Base-by-base conservation (phyloP, 106 monocot species). In the Dioscorea zingiberensis region DNA sequence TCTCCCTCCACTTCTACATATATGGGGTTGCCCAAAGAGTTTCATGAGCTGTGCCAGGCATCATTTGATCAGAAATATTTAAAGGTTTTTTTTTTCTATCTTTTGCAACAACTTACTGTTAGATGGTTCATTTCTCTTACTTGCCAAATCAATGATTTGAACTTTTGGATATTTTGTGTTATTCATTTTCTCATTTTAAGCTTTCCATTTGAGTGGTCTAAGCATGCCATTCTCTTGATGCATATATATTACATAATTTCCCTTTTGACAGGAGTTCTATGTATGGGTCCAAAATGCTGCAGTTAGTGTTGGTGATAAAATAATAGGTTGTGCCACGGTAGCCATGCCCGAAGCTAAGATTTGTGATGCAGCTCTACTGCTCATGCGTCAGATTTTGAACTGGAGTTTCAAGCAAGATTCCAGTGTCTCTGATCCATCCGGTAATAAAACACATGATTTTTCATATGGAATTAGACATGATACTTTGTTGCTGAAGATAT, bases 361-460 rank as follows among this genome's bases (percentile, higher is more conserved):
- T 75, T 97, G 85, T 76, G 78, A 85, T 70, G 78, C 78, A 60
- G 87, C 97, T 48, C 71, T 97, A 55, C 76, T 79, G 4, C 78
- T 97, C n/a, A 97, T 97, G 97, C 79, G 81, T 69, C 84, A 92
- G 62, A 88, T 97, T 71, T 67, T 97, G 74, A 97, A 77, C 77
- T 97, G 97, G 97, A 80, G 86, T 73, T 97, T 97, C 76, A 83
- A 72, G 44, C 64, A 71, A 13, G 44, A 11, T 25, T 6, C 26
- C 56, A 47, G 16, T 72, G 44, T 65, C 68, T 9, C 60, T 64
- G 73, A 70, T 59, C 14, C 58, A 59, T 71, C 74, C 23, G 67
- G 29, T 23, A 78, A 30, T 24, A 79, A 75, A 59, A 27, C 27
- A 53, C 68, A 62, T 76, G 49, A 27, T 25, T 73, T 21, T 13